Percentiles rank a stretch among this genome's conserved stretches.
These are phyloP conservation scores for Pyronema omphalodes DNA, from an alignment of 495 filamentous ascomycete genomes.

Conservation along the genomic window DNA sequence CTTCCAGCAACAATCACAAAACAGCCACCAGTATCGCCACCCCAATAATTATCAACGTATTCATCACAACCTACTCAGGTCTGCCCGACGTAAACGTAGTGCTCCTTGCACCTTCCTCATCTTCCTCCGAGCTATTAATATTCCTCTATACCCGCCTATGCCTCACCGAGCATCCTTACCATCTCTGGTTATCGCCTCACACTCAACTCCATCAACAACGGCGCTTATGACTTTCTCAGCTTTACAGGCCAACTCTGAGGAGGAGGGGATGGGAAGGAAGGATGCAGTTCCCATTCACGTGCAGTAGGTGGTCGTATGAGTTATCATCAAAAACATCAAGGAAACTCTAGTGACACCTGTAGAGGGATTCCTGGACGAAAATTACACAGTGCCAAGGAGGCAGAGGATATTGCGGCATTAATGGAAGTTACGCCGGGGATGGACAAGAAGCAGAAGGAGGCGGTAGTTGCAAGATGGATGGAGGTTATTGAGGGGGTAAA, in stretches of 20 bases:
- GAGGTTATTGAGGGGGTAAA: slow-evolving; percentile 69
- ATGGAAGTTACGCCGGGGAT: slow-evolving; percentile 90
- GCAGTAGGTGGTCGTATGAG: slow-evolving; percentile 97
- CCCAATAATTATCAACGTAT: slow-evolving; percentile 46
- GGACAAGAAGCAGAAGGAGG: slow-evolving; percentile 80
- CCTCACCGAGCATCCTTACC: slow-evolving; percentile 33
- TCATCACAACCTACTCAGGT: slow-evolving; percentile 67
- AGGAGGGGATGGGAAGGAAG: slow-evolving; percentile 93
- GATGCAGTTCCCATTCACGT: slow-evolving; percentile 90
- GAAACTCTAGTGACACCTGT: slow-evolving; percentile 70
- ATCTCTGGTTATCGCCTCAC: slow-evolving; percentile 54
- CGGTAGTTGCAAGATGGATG: slow-evolving; percentile 60
- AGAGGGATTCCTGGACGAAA: slow-evolving; percentile 85
- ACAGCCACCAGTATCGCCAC: background rate
- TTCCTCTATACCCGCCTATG: slow-evolving; percentile 49
- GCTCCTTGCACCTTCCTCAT: slow-evolving; percentile 44
- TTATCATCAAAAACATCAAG: slow-evolving; percentile 71
- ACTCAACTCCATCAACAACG: slow-evolving; percentile 35
- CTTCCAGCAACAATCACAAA: too few species aligned
- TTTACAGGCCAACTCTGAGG: slow-evolving; percentile 58
- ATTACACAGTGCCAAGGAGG: slow-evolving; percentile 77
- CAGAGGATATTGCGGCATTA: slow-evolving; percentile 86
- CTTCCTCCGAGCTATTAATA: slow-evolving; percentile 45
- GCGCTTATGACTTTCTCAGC: slow-evolving; percentile 58
- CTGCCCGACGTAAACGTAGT: slow-evolving; percentile 56